Conservation (phyloP, 2,329 filamentous ascomycete species). For the Lomentospora prolificans region DNA sequence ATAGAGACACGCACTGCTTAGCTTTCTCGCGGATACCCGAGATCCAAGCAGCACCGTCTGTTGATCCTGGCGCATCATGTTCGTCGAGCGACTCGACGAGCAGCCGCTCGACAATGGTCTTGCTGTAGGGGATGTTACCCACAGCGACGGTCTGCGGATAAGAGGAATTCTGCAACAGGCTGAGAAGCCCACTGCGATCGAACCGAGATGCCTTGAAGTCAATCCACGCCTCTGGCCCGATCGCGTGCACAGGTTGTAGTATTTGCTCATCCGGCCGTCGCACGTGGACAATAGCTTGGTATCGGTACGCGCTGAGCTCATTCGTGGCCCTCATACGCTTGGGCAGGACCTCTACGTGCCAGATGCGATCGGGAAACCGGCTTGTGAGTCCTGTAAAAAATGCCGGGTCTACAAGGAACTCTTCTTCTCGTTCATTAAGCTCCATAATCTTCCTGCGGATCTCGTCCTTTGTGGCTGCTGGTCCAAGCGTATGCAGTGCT, state of each 20-base stretch:
- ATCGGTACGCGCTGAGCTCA: slow-evolving; percentile 20
- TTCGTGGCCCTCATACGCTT: slow-evolving; percentile 20
- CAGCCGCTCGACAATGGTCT: slow-evolving; percentile 19
- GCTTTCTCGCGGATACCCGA: slow-evolving; percentile 15
- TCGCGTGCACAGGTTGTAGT: background rate
- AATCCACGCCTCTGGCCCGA: background rate
- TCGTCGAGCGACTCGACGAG: slow-evolving; percentile 11
- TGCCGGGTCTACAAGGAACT: slow-evolving; percentile 17
- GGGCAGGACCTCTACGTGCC: slow-evolving; percentile 20
- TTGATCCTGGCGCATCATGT: slow-evolving; percentile 29
- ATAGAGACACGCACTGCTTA: slow-evolving; percentile 28
- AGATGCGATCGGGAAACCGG: slow-evolving; percentile 11
- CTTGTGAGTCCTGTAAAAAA: slow-evolving; percentile 16
- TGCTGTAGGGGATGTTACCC: slow-evolving; percentile 19
- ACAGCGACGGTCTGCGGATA: slow-evolving; percentile 9
- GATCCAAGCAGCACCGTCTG: slow-evolving; percentile 21
- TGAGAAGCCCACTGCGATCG: background rate
- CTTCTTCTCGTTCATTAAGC: slow-evolving; percentile 12
- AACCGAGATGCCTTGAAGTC: background rate
- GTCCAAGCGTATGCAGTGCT: slow-evolving; percentile 7
- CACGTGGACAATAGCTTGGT: slow-evolving; percentile 17
- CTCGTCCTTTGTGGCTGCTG: slow-evolving; percentile 4
- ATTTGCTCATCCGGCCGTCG: background rate
- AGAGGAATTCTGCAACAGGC: slow-evolving; percentile 9
- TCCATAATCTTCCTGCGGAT: slow-evolving; percentile 11